These are phyloP conservation scores for Phylloporus sp. DNA, from an alignment of 768 basidiomycete species.

Conservation along the genomic window DNA sequence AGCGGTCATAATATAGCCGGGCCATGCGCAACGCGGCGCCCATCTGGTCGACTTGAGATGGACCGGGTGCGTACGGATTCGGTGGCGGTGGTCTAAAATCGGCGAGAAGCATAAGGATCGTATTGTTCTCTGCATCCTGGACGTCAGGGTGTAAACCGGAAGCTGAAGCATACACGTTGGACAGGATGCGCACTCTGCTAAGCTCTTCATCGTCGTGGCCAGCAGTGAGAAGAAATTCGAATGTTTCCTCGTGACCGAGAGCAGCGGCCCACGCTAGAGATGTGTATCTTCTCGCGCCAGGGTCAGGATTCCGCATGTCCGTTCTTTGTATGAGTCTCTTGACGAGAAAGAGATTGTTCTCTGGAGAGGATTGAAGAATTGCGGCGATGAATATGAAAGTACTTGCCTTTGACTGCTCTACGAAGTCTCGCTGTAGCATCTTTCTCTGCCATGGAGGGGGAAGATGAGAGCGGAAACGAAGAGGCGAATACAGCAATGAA, in stretches of 20 bases:
- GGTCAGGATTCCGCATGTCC: conserved; percentile 90
- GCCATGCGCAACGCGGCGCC: conserved; percentile 83
- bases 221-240: conserved; percentile 78
- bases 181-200: conserved; percentile 60
- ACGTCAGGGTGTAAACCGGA: conserved; percentile 16
- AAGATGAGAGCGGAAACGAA: conserved; percentile 21
- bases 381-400: background rate
- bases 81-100: conserved; percentile 58
- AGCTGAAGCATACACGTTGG: conserved; percentile 2
- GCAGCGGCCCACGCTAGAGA: conserved; percentile 90
- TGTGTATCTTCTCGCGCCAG: conserved; percentile 68
- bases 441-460: conserved; percentile 70
- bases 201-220: conserved; percentile 94
- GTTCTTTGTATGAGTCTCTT: conserved; percentile 80
- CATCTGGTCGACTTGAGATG: conserved; percentile 55
- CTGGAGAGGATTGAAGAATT: conserved; percentile 39
- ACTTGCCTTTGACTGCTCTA: conserved; percentile 71
- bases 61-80: conserved; percentile 42
- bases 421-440: conserved; percentile 70
- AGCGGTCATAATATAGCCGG: conserved; percentile 78
- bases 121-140: conserved; percentile 90
- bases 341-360: conserved; percentile 93
- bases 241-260: conserved; percentile 86
- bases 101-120: conserved; percentile 89
- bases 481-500: conserved; percentile 20